These are phyloP conservation scores for Podospora pseudocomata DNA, from an alignment of 495 filamentous ascomycete genomes.

Conservation along the genomic window DNA sequence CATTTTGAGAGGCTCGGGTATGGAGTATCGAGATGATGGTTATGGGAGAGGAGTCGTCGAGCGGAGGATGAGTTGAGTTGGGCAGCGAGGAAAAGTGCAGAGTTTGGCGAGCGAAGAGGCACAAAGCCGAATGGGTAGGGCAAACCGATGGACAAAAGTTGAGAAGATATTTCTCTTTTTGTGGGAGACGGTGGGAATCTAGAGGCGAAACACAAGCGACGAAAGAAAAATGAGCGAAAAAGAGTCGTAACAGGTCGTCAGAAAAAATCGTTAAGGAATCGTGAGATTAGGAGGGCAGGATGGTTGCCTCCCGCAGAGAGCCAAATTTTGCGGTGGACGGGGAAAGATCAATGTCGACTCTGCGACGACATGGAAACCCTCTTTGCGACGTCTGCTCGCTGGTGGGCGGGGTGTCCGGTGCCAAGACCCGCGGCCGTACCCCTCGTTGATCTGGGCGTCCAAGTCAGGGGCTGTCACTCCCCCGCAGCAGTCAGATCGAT, in stretches of 20 bases:
- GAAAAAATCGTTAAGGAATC: constrained; percentile 14
- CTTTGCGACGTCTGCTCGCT: background rate
- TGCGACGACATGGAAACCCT: background rate
- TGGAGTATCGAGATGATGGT: background rate
- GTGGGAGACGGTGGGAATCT: background rate
- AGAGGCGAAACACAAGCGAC: constrained; percentile 10
- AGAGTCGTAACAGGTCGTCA: constrained; percentile 31
- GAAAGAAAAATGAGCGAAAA: constrained; percentile 19
- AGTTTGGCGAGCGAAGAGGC: background rate
- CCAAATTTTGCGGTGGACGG: constrained; percentile 2
- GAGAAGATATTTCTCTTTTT: constrained; percentile 6
- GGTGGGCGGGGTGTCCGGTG: background rate
- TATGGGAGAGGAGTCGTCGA: background rate
- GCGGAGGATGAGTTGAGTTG: background rate
- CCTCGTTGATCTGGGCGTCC: background rate
- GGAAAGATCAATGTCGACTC: constrained; percentile 8
- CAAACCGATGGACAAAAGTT: background rate
- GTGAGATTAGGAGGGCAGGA: constrained; percentile 16
- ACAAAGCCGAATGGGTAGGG: background rate
- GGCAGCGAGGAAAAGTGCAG: background rate
- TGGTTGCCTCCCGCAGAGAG: constrained; percentile 12
- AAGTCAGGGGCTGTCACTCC: background rate
- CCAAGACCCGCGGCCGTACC: background rate
- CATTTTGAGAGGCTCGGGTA: constrained; percentile 33
- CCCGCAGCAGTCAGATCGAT: background rate